Evolutionary conservation across 2,329 filamentous ascomycete species (phyloP), one percentile per base, ranked within the genome.

Genomic region (Penicillium sp.): DNA sequence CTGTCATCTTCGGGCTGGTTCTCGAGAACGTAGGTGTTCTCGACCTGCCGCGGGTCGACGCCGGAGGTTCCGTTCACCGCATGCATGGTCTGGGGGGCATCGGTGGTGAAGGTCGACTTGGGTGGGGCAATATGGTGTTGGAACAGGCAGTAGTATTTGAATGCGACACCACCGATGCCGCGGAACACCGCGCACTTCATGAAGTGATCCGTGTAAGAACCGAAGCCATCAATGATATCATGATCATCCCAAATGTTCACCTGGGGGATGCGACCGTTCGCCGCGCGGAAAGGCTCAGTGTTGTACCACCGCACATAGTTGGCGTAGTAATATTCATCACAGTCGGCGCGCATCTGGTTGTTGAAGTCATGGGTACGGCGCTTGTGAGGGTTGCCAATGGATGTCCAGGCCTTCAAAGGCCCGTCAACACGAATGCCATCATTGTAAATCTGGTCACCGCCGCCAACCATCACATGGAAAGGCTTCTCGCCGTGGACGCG

Each of bases 361-460:
- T 76, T 84, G 77, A 84, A 97, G 74, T 83, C 76, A 65, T 82
- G 87, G 4, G 83, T 77, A 61, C 84, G 81, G 68, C 86, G 80
- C 76, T 87, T 87, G 67, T 83, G 80, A 0, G 86, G 86, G 66
- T 87, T 88, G 28, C 68, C 67, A 65, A 89, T 88, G 51, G 81
- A 78, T 0, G 86, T 88, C 87, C 87, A 89, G 6, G 78, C 71
- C 69, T 86, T 87, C 64, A 98, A 79, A 1, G 94, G 94, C 0
- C 93, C 94, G 55, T 88, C 82, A 1, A 97, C 92, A 64, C 94
- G 86, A 66, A 98, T 92, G 26, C 91, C 91, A 58, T 89, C 87
- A 66, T 89, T 88, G 77, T 89, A 89, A 67, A 89, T 87, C 78
- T 97, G 94, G 73, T 98, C 94, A 61, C 94, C 94, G 59, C 94